Evolutionary conservation across 2,329 filamentous ascomycete species (phyloP).

Genomic region (Endothia cerciana): DNA sequence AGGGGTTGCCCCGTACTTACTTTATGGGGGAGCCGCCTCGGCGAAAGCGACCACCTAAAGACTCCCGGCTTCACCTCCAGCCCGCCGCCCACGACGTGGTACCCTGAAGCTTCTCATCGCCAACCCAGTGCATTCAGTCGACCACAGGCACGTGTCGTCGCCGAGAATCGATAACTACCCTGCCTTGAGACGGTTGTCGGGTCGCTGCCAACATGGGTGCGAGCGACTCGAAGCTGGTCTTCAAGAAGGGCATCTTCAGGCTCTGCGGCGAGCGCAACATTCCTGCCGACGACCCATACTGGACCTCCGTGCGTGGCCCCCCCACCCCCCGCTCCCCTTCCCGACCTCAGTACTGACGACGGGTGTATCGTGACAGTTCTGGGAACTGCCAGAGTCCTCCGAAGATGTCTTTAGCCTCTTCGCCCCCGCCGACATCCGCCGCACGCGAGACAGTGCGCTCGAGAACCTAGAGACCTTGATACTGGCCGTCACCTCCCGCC

Average conservation of each 20-base stretch:
- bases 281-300: constrained; percentile 85
- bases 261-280: constrained; percentile 92
- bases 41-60: neutral
- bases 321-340: neutral
- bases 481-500: constrained; percentile 78
- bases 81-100: neutral
- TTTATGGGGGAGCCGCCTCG: neutral
- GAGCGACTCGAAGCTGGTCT: constrained; percentile 97
- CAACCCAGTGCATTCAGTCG: neutral
- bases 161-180: constrained; percentile 11
- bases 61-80: constrained; percentile 4
- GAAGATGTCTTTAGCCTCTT: constrained; percentile 98
- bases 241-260: constrained; percentile 97
- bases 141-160: constrained; percentile 2
- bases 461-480: constrained; percentile 90
- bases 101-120: neutral
- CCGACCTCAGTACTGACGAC: constrained; percentile 5
- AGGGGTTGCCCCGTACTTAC: constrained; percentile 1
- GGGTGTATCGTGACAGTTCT: constrained; percentile 67
- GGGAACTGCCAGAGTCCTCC: constrained; percentile 92
- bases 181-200: constrained; percentile 28
- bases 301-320: constrained; percentile 74
- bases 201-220: constrained; percentile 73
- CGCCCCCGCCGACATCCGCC: constrained; percentile 83
- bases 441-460: constrained; percentile 81